Base-by-base conservation (phyloP, 306 rosid genomes). In the Mimosa bimucronata region DNA sequence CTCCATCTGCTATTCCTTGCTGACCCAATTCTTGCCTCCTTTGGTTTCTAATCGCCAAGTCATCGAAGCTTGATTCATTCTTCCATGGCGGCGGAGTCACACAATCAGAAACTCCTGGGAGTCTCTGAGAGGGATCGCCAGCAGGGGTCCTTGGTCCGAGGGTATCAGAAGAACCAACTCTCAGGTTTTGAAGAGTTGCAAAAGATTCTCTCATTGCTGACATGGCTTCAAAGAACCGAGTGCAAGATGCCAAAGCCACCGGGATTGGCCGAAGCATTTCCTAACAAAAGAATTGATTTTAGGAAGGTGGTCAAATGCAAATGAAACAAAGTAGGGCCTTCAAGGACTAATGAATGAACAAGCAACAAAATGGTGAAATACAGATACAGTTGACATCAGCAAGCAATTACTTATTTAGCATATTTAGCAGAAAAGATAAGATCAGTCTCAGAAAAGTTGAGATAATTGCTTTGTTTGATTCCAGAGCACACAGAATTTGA, bases 231-330 rank as follows among this genome's bases (percentile, higher is more conserved):
- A 95, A 92, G 75, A 92, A 95, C 74, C 97, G 86, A 50, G 98
- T 91, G 87, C 99, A 93, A 19, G 98, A 93, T 72, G 99, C 99
- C 77, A 93, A 86, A 25, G 99, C 98, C 41, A 90, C 92, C 12
- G 98, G 99, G 77, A 95, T 95, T 15, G 99, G 99, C 29, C 98
- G 97, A 76, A 95, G 98, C 98, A 93, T 95, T 85, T 95, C 98
- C 98, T 93, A 83, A 18, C 29, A 70, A 42, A 71, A 55, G 25
- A n/a, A 11, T 23, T 21, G 14, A 72, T 19, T 30, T 28, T 50
- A 73, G 29, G 6, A 7, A n/a, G 10, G 61, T 50, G 48, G 16
- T 72, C 44, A 18, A 82, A 70, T 45, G 69, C 11, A 79, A 57
- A 40, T n/a, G 60, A 69, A 37, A 57, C 2, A 26, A 23, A 37